phyloP scores from a whole-genome alignment of 2,329 filamentous ascomycete genomes.

The Emergomyces africanus region DNA sequence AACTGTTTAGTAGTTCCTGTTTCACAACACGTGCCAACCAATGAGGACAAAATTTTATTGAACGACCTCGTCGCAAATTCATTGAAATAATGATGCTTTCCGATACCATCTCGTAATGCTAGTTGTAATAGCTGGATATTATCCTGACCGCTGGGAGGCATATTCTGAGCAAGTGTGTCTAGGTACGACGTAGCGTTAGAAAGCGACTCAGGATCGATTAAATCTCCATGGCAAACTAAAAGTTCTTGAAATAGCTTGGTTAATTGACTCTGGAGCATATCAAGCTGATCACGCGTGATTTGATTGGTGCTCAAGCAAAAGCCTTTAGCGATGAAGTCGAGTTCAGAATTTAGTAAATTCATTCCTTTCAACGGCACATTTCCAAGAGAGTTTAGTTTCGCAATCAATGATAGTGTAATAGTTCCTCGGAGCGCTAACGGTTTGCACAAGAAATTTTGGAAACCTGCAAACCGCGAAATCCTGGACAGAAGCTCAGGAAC shows the following conservation, averaged over 20 bases:
- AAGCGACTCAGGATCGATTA: conserved; percentile 20
- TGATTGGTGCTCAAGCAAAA: conserved; percentile 39
- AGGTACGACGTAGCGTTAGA: conserved; percentile 14
- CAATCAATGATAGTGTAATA: conserved; percentile 42
- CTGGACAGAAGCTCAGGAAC: conserved; percentile 25
- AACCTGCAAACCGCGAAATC: conserved; percentile 25
- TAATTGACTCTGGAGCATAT: conserved; percentile 38
- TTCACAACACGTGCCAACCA: conserved; percentile 10
- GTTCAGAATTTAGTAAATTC: conserved; percentile 50
- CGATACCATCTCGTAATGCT: conserved; percentile 13
- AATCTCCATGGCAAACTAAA: conserved; percentile 22
- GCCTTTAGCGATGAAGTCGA: conserved; percentile 47
- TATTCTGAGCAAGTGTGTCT: neutral
- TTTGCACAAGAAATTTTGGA: conserved; percentile 16
- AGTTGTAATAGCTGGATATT: conserved; percentile 12
- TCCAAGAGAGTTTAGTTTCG: conserved; percentile 40
- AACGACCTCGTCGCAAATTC: conserved; percentile 19
- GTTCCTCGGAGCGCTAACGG: conserved; percentile 36
- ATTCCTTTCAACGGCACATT: conserved; percentile 48
- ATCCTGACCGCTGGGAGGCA: conserved; percentile 2
- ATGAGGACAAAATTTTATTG: conserved; percentile 16
- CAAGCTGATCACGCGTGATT: conserved; percentile 39
- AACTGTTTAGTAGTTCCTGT: conserved; percentile 15
- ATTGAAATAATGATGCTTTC: conserved; percentile 25
- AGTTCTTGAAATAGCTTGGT: conserved; percentile 23